Conservation (phyloP, 2,329 filamentous ascomycete genomes). For the Ceratocystis variospora region DNA sequence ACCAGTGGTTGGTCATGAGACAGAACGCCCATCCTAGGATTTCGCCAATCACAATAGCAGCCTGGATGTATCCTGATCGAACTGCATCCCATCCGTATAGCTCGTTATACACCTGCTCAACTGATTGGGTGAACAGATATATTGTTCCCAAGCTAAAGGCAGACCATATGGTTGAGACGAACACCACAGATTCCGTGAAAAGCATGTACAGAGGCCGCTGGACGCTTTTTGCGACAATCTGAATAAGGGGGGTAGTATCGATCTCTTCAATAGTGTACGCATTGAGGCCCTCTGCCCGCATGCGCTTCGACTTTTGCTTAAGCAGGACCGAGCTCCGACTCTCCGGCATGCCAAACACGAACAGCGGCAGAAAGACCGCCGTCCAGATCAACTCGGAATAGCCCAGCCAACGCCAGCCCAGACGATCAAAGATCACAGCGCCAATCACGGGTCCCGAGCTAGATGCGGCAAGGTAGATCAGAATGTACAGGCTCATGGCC, state of each 20-base stretch:
- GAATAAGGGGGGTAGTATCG: slow-evolving; percentile 9
- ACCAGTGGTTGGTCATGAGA: slow-evolving; percentile 25
- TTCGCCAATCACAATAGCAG: slow-evolving; percentile 14
- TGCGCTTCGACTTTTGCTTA: slow-evolving; percentile 12
- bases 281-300: slow-evolving; percentile 10
- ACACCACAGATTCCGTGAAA: slow-evolving; percentile 35
- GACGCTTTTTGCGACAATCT: slow-evolving; percentile 14
- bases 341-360: slow-evolving; percentile 20
- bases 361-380: slow-evolving; percentile 29
- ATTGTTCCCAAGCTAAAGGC: slow-evolving; percentile 23
- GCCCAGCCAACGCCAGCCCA: slow-evolving; percentile 28
- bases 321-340: slow-evolving; percentile 11
- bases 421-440: slow-evolving; percentile 22
- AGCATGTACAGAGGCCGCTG: slow-evolving; percentile 19
- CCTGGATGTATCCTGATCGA: slow-evolving; percentile 16
- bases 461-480: slow-evolving; percentile 20
- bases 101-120: slow-evolving; percentile 20
- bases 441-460: slow-evolving; percentile 26
- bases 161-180: slow-evolving; percentile 34
- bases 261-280: slow-evolving; percentile 16
- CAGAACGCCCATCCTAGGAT: slow-evolving; percentile 19
- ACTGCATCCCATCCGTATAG: slow-evolving; percentile 21
- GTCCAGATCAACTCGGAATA: slow-evolving; percentile 31
- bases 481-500: slow-evolving; percentile 22
- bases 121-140: slow-evolving; percentile 23